Conservation (phyloP, 2,329 filamentous ascomycete species). For the Aspergillus arachidicola region DNA sequence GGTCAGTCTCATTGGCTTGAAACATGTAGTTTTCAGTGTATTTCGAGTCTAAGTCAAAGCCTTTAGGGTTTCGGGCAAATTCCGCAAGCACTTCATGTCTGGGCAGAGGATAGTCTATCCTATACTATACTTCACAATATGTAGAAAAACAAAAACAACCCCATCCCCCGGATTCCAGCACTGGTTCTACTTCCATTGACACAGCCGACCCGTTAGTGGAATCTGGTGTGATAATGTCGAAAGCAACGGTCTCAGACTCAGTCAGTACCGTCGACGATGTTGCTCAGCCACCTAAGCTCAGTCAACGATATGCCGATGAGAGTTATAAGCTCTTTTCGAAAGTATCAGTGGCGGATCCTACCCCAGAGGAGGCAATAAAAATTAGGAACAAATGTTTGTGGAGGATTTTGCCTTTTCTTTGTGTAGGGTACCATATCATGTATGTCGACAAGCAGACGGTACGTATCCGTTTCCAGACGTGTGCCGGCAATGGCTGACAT, state of each 20-base stretch:
- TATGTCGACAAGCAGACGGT: slow-evolving; percentile 45
- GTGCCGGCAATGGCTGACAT: background rate
- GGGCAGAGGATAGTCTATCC: background rate
- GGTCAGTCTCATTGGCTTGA: background rate
- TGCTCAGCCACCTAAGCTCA: slow-evolving; percentile 28
- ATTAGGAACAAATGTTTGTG: slow-evolving; percentile 36
- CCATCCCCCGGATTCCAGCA: background rate
- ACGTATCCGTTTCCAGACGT: slow-evolving; percentile 5
- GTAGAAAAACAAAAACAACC: background rate
- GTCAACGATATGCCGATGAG: slow-evolving; percentile 44
- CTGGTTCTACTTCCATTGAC: background rate
- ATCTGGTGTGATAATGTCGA: background rate
- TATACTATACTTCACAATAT: background rate
- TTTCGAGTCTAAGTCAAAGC: background rate
- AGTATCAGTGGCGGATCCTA: slow-evolving; percentile 42
- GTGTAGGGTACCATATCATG: slow-evolving; percentile 45
- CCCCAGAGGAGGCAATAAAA: slow-evolving; percentile 21
- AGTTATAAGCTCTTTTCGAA: slow-evolving; percentile 47
- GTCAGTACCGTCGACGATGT: background rate
- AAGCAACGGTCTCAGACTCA: background rate
- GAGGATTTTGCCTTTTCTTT: slow-evolving; percentile 44
- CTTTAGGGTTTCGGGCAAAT: background rate
- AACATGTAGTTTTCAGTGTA: background rate
- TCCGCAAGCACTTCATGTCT: background rate
- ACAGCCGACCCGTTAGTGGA: background rate